phyloP scores from a whole-genome alignment of 2,329 filamentous ascomycete genomes.

The Eurotiales sp. region DNA sequence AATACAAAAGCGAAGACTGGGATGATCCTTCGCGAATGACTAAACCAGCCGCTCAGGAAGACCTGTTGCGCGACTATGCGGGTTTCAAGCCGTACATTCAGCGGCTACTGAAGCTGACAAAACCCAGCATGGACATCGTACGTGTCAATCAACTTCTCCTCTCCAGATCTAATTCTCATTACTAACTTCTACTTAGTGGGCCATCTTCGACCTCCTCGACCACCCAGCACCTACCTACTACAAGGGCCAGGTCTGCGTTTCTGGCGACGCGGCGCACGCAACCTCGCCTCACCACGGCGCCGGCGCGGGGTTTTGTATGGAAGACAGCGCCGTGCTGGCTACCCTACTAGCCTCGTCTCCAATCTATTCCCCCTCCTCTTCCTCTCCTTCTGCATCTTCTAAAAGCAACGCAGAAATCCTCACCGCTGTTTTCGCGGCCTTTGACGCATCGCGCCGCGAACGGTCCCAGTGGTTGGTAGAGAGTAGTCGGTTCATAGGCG shows the following conservation, averaged over 20 bases:
- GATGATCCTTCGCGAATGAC: background rate
- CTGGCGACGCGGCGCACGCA: conserved; percentile 40
- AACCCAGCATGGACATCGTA: conserved; percentile 7
- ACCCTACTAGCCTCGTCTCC: conserved; percentile 36
- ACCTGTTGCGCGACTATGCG: conserved; percentile 1
- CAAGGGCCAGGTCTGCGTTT: conserved; percentile 24
- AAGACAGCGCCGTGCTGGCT: conserved; percentile 23
- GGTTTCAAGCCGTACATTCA: conserved; percentile 4
- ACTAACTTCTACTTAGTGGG: conserved; percentile 4
- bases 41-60: conserved; percentile 4
- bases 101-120: conserved; percentile 7
- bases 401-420: background rate
- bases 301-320: conserved; percentile 18
- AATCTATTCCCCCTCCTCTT: too few species aligned
- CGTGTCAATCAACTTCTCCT: background rate
- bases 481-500: conserved; percentile 46
- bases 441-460: conserved; percentile 49
- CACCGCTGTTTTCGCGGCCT: conserved; percentile 47
- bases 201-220: background rate
- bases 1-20: background rate
- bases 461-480: conserved; percentile 49
- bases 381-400: too few species aligned
- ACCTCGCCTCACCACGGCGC: conserved; percentile 35
- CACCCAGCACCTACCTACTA: background rate
- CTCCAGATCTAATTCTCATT: background rate